Evolutionary conservation across 176 grass and related monocot genomes (phyloP).

Genomic region (Lolium perenne): DNA sequence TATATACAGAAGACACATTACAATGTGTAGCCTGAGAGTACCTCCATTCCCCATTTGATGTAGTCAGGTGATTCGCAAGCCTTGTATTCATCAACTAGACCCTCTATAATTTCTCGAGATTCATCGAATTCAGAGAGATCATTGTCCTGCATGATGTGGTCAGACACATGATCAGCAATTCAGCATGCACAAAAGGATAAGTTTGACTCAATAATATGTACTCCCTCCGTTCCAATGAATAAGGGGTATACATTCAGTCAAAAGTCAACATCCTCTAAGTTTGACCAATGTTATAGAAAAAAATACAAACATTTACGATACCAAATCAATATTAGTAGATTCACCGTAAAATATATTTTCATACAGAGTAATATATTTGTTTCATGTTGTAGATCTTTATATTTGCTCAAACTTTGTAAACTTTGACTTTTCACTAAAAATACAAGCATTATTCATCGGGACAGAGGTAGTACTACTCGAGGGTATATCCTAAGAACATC

Average conservation of each 20-base stretch:
- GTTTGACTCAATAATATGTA: background rate
- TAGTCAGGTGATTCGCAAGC: slow-evolving; percentile 97
- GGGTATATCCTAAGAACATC: slow-evolving; percentile 12
- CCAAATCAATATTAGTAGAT: no score
- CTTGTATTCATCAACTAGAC: slow-evolving; percentile 96
- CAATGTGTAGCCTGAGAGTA: slow-evolving; percentile 44
- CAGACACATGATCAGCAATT: background rate
- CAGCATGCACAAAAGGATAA: slow-evolving; percentile 1
- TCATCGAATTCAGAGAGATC: slow-evolving; percentile 98
- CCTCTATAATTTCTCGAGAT: slow-evolving; percentile 97
- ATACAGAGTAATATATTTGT: no score
- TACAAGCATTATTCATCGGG: no score
- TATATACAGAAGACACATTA: background rate
- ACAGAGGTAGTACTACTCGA: background rate
- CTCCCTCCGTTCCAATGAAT: no score
- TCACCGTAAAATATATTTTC: no score
- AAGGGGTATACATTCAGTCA: no score
- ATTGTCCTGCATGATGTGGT: slow-evolving; percentile 64
- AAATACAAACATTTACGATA: no score
- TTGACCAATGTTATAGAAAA: no score
- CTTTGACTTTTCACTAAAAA: no score
- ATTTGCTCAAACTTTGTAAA: no score
- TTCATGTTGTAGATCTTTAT: no score
- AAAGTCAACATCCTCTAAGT: no score
- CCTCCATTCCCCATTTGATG: slow-evolving; percentile 99